A percentile compares a stretch with the other conserved stretches of the same genome.
Conservation (phyloP, 306 rosid genomes). For the Cajanus cajan region DNA sequence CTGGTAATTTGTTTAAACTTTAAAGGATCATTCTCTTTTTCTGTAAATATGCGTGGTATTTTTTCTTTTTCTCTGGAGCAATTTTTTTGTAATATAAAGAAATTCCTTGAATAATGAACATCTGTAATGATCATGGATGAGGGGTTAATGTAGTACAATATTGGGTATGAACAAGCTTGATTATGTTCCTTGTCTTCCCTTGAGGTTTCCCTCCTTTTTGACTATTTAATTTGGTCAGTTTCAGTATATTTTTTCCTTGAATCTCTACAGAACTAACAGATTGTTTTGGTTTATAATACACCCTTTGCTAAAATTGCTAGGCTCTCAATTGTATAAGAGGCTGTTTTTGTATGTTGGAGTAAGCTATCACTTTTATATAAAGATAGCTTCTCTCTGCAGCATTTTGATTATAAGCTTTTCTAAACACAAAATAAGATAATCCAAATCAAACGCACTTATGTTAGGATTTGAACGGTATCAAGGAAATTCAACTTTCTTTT, state of each 20-base stretch:
- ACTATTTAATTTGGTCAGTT: background rate
- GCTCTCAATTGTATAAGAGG: background rate
- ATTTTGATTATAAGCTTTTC: background rate
- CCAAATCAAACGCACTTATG: background rate
- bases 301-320: background rate
- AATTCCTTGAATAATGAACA: slow-evolving; percentile 26
- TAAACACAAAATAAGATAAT: background rate
- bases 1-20: slow-evolving; percentile 56
- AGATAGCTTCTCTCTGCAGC: background rate
- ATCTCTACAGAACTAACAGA: background rate
- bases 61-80: background rate
- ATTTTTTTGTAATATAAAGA: background rate
- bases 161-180: background rate
- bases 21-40: slow-evolving; percentile 8
- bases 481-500: background rate
- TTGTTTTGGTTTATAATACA: background rate
- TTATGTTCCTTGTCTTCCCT: background rate
- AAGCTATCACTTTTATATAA: background rate
- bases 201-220: background rate
- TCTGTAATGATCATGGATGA: slow-evolving; percentile 2
- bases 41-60: background rate
- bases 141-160: background rate
- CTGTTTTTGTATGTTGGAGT: background rate
- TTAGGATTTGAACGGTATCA: background rate
- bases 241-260: background rate